phyloP scores from a whole-genome alignment of 805 yeast species.

The Suhomyces tanzawaensis region DNA sequence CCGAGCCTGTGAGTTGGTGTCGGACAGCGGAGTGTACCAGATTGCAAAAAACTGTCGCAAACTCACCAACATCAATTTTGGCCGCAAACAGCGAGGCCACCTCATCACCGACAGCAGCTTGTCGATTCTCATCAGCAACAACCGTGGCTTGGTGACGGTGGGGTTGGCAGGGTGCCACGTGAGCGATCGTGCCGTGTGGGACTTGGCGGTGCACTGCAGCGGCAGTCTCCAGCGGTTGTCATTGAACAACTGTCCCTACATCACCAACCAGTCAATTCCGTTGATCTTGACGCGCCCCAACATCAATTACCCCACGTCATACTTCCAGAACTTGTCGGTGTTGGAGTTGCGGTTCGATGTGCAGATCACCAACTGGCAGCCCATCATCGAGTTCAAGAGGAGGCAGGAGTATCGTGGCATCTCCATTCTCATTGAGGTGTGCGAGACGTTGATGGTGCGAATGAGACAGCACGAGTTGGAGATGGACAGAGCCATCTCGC shows the following conservation, averaged over 20 bases:
- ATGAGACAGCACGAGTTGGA: slow-evolving; percentile 59
- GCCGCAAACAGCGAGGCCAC: slow-evolving; percentile 69
- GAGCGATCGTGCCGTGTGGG: slow-evolving; percentile 79
- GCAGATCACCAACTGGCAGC: slow-evolving; percentile 55
- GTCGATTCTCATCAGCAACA: slow-evolving; percentile 53
- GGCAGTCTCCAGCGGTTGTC: slow-evolving; percentile 60
- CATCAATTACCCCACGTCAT: slow-evolving; percentile 45
- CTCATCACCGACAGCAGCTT: slow-evolving; percentile 70
- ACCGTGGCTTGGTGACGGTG: slow-evolving; percentile 56
- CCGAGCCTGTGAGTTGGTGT: slow-evolving; percentile 76
- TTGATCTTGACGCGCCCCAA: slow-evolving; percentile 30
- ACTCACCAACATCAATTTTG: slow-evolving; percentile 66
- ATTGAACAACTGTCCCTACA: slow-evolving; percentile 63
- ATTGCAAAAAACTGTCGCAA: slow-evolving; percentile 59
- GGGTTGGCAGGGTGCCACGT: slow-evolving; percentile 89
- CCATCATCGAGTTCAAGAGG: slow-evolving; percentile 67
- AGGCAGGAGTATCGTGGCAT: slow-evolving; percentile 45
- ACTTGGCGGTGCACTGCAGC: slow-evolving; percentile 56
- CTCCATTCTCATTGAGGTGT: slow-evolving; percentile 69
- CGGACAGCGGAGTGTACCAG: slow-evolving; percentile 73
- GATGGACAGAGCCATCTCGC: slow-evolving; percentile 56
- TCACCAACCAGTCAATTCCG: slow-evolving; percentile 62
- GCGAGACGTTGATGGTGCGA: slow-evolving; percentile 62
- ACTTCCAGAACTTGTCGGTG: slow-evolving; percentile 51
- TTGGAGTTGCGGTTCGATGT: slow-evolving; percentile 70